Percentiles rank a stretch among this genome's conserved stretches.
These are phyloP conservation scores for Cyclostephanos tholiformis DNA, from an alignment of 108 stramenopile species.

Conservation along the genomic window DNA sequence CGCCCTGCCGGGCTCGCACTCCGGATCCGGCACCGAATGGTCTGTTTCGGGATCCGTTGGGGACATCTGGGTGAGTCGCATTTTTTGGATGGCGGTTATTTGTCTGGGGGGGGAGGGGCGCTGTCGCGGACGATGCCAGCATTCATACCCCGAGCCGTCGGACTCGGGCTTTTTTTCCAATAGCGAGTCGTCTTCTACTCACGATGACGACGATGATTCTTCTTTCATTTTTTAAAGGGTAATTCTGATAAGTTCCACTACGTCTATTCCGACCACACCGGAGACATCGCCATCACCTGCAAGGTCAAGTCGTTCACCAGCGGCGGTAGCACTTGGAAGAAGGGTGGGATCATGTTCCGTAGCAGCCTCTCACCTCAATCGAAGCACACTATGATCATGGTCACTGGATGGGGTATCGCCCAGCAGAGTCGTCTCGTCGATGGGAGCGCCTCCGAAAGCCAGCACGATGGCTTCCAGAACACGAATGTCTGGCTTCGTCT, in stretches of 20 bases:
- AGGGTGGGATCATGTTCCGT: conserved; percentile 31
- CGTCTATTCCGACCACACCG: conserved; percentile 8
- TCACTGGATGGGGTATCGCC: background rate
- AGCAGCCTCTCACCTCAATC: conserved; percentile 6
- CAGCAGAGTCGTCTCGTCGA: conserved; percentile 1
- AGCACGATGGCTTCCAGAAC: background rate
- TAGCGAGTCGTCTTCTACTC: background rate
- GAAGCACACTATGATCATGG: conserved; percentile 4
- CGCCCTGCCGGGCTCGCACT: no score
- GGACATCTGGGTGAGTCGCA: conserved; percentile 23
- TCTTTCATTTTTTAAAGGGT: background rate
- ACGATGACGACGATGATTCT: no score
- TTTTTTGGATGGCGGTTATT: background rate
- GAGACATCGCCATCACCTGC: conserved; percentile 23
- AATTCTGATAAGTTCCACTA: conserved; percentile 25
- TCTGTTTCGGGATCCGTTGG: conserved; percentile 9
- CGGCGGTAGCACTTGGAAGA: conserved; percentile 11
- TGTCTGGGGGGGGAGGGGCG: background rate
- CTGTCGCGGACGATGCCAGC: no score
- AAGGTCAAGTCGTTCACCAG: background rate
- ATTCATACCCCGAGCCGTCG: no score
- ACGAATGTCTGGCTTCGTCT: conserved; percentile 29
- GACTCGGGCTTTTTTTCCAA: background rate
- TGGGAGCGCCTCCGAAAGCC: background rate
- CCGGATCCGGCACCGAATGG: background rate